Conservation (phyloP, 768 basidiomycete species). For the Tylopilus sp. region DNA sequence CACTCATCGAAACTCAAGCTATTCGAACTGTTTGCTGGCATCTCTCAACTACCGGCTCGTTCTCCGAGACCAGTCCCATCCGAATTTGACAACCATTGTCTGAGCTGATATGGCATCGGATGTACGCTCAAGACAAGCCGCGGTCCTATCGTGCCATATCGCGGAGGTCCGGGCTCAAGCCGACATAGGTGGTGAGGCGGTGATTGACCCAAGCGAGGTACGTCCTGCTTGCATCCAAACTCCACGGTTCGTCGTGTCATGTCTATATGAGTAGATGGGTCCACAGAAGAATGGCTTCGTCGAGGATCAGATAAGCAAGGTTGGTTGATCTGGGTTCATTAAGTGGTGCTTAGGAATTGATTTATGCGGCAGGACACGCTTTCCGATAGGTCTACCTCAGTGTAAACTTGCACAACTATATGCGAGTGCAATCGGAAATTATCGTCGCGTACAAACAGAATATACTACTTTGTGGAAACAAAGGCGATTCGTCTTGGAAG, state of each 20-base stretch:
- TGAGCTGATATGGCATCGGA: neutral
- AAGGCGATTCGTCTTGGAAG: too few species aligned
- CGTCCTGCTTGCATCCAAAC: neutral
- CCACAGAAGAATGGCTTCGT: neutral
- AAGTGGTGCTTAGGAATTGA: too few species aligned
- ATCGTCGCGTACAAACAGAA: too few species aligned
- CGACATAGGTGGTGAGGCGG: neutral
- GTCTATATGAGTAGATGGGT: neutral
- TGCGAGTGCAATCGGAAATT: too few species aligned
- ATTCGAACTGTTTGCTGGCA: conserved; percentile 19
- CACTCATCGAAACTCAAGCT: too few species aligned
- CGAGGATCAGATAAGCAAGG: neutral
- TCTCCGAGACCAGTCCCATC: conserved; percentile 5
- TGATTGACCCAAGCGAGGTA: neutral
- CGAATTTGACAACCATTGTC: neutral
- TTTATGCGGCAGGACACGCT: too few species aligned
- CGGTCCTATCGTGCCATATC: neutral
- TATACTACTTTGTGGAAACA: too few species aligned
- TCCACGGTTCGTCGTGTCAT: neutral
- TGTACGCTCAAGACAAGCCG: neutral
- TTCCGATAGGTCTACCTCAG: too few species aligned
- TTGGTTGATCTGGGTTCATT: neutral
- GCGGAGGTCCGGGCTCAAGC: neutral
- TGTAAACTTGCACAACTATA: too few species aligned
- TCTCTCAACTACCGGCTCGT: conserved; percentile 14